Percentiles rank a stretch among this genome's conserved stretches.
Conservation (phyloP, 140 eudicot genomes). For the Erigeron philadelphicus region DNA sequence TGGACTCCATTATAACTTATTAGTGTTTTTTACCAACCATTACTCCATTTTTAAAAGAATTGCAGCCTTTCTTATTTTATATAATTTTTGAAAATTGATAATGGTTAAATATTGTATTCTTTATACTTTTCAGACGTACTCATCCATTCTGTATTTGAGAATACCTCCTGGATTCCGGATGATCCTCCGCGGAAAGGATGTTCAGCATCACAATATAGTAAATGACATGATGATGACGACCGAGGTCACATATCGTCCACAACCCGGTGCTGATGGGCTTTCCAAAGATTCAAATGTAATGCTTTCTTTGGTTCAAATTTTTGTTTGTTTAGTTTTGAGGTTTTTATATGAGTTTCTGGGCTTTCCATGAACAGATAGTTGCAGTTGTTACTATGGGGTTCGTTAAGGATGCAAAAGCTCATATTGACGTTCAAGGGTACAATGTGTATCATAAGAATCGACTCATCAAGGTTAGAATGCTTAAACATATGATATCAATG, state of each 20-base stretch:
- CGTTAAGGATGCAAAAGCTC: constrained; percentile 89
- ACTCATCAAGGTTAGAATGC: constrained; percentile 65
- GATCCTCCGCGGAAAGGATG: constrained; percentile 74
- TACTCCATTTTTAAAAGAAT: background rate
- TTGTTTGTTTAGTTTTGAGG: constrained; percentile 16
- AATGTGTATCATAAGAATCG: constrained; percentile 96
- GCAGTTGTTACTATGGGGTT: constrained; percentile 91
- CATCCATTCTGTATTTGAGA: constrained; percentile 75
- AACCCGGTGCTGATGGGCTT: constrained; percentile 52
- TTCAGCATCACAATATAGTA: constrained; percentile 79
- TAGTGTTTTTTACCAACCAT: background rate
- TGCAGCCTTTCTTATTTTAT: background rate
- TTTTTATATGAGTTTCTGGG: constrained; percentile 5
- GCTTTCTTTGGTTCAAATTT: constrained; percentile 19
- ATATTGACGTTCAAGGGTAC: constrained; percentile 96
- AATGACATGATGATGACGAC: constrained; percentile 87
- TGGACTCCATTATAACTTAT: background rate
- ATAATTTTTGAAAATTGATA: background rate
- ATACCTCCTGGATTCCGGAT: constrained; percentile 65
- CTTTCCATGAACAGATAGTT: constrained; percentile 52
- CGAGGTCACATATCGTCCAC: constrained; percentile 78
- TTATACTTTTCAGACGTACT: constrained; percentile 46
- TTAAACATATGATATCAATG: background rate
- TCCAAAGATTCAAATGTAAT: constrained; percentile 65
- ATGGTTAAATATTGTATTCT: constrained; percentile 3